Evolutionary conservation across 306 rosid species (phyloP).

Genomic region (Lathyrus tuberosus): DNA sequence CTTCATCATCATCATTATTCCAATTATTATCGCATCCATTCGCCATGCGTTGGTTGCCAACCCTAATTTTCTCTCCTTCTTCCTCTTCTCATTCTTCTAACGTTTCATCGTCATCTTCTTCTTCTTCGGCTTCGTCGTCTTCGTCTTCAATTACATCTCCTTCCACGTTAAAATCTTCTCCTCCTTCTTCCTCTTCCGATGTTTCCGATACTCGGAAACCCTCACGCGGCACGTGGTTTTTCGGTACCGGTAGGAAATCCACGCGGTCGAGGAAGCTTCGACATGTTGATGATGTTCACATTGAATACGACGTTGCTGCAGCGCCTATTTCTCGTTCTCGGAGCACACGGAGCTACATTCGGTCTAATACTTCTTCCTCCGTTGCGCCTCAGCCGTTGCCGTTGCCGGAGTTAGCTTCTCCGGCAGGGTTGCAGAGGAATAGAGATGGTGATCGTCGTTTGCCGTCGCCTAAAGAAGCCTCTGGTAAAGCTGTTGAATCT

Average conservation of each 20-base stretch:
- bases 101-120: neutral
- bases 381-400: slow-evolving; percentile 76
- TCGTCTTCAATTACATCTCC: neutral
- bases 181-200: slow-evolving; percentile 47
- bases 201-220: slow-evolving; percentile 25
- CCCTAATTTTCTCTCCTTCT: slow-evolving; percentile 53
- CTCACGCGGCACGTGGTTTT: slow-evolving; percentile 50
- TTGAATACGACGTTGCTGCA: slow-evolving; percentile 16
- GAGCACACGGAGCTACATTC: neutral
- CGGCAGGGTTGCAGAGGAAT: slow-evolving; percentile 32
- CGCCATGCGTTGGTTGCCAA: slow-evolving; percentile 80
- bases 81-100: slow-evolving; percentile 1
- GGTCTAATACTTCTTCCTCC: slow-evolving; percentile 31
- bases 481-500: slow-evolving; percentile 37
- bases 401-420: slow-evolving; percentile 56
- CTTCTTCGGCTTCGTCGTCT: neutral
- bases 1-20: neutral
- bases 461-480: slow-evolving; percentile 60
- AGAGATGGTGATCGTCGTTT: slow-evolving; percentile 52
- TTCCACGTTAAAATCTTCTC: slow-evolving; percentile 5
- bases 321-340: slow-evolving; percentile 40
- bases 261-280: slow-evolving; percentile 51
- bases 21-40: neutral
- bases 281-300: slow-evolving; percentile 34
- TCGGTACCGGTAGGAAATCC: slow-evolving; percentile 45